These are phyloP conservation scores for Zygoascus bituminiphila DNA, from an alignment of 805 yeast genomes.

Conservation along the genomic window DNA sequence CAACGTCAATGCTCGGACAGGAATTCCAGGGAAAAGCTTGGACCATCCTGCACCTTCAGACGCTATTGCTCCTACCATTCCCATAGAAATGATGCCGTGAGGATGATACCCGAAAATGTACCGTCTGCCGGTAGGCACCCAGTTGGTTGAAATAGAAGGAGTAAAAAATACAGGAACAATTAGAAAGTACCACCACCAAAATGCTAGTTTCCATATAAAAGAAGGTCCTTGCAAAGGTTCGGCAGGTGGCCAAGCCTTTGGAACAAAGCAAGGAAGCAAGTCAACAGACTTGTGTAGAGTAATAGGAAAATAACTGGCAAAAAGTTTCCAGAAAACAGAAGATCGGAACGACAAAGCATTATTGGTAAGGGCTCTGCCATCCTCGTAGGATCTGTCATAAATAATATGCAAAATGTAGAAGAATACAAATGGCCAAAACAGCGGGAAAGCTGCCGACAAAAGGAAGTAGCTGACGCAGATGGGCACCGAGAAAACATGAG, in stretches of 20 bases:
- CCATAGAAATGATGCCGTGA: slow-evolving; percentile 91
- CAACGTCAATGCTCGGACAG: slow-evolving; percentile 67
- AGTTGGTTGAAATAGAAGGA: background rate
- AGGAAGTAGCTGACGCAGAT: slow-evolving; percentile 38
- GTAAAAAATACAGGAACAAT: slow-evolving; percentile 30
- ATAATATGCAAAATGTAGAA: slow-evolving; percentile 56
- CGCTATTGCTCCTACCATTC: slow-evolving; percentile 76
- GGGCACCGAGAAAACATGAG: slow-evolving; percentile 70
- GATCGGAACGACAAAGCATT: slow-evolving; percentile 50
- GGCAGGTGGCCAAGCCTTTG: background rate
- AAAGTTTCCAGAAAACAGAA: slow-evolving; percentile 56
- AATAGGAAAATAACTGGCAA: slow-evolving; percentile 76
- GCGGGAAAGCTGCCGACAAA: slow-evolving; percentile 47
- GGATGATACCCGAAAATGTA: slow-evolving; percentile 94
- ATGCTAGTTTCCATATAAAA: slow-evolving; percentile 11
- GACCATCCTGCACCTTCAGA: slow-evolving; percentile 74
- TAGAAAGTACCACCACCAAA: slow-evolving; percentile 18
- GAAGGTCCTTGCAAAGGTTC: background rate
- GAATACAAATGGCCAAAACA: slow-evolving; percentile 58
- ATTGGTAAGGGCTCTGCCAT: slow-evolving; percentile 59
- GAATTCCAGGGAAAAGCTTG: slow-evolving; percentile 73
- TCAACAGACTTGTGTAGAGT: slow-evolving; percentile 57
- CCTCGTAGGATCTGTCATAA: slow-evolving; percentile 59
- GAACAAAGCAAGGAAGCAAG: slow-evolving; percentile 53
- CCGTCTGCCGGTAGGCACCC: slow-evolving; percentile 28